Evolutionary conservation across 257 asterid genomes (phyloP).

Genomic region (Nicotiana noctiflora): DNA sequence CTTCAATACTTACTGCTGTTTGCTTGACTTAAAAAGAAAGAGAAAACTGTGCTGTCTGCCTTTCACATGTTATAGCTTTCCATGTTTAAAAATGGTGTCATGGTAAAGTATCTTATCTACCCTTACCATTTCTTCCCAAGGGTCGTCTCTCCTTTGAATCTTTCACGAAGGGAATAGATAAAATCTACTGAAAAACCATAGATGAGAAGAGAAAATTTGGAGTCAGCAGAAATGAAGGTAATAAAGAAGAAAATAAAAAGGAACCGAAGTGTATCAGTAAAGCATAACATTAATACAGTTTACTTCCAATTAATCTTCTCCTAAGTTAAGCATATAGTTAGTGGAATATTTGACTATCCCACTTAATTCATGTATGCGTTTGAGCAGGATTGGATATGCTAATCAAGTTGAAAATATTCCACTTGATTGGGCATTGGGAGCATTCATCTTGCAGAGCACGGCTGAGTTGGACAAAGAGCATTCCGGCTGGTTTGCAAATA

Average conservation of each 20-base stretch:
- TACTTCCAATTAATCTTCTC: background rate
- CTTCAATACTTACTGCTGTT: background rate
- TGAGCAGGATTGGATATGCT: slow-evolving; percentile 58
- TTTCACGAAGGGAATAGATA: background rate
- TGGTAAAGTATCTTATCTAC: background rate
- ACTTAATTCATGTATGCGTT: background rate
- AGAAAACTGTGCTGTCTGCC: background rate
- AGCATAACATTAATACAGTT: background rate
- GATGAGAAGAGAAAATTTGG: background rate
- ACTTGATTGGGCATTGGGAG: slow-evolving; percentile 96
- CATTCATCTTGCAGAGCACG: slow-evolving; percentile 67
- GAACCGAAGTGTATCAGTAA: background rate
- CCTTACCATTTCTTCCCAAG: background rate
- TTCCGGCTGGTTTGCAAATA: slow-evolving; percentile 30
- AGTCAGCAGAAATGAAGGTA: background rate
- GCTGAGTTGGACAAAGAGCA: slow-evolving; percentile 29
- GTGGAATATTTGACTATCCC: background rate
- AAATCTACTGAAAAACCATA: background rate
- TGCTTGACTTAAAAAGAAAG: background rate
- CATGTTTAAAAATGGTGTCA: background rate
- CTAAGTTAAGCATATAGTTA: background rate
- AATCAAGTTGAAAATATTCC: slow-evolving; percentile 67
- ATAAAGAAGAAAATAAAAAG: background rate
- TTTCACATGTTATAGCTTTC: background rate
- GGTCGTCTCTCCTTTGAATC: background rate